phyloP scores from a whole-genome alignment of 1,284 basidiomycete species.

The Ustilago nuda region DNA sequence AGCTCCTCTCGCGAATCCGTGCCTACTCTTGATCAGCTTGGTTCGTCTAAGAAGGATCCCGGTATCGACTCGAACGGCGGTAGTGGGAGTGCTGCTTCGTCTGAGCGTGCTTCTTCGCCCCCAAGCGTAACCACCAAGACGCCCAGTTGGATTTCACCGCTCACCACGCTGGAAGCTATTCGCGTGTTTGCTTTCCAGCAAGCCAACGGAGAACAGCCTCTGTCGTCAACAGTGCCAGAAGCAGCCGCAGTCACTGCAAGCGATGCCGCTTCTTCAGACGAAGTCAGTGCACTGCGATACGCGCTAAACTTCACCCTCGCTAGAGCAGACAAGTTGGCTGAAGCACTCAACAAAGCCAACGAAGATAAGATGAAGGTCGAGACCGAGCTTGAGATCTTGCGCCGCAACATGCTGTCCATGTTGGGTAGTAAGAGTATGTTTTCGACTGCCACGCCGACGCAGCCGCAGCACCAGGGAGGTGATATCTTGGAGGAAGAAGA shows the following conservation, averaged over 20 bases:
- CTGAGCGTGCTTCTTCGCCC: slow-evolving; percentile 8
- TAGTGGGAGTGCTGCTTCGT: background rate
- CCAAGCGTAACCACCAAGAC: slow-evolving; percentile 10
- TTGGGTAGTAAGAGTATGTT: slow-evolving; percentile 23
- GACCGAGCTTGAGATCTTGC: slow-evolving; percentile 27
- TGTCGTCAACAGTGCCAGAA: background rate
- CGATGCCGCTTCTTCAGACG: slow-evolving; percentile 1
- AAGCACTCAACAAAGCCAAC: slow-evolving; percentile 16
- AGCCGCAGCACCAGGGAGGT: background rate
- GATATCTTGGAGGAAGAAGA: slow-evolving; percentile 7
- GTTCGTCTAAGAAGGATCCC: background rate
- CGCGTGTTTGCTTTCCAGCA: slow-evolving; percentile 40
- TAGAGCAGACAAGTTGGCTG: slow-evolving; percentile 26
- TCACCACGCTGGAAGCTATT: slow-evolving; percentile 39
- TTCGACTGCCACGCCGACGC: background rate
- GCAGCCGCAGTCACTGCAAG: background rate
- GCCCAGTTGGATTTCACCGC: slow-evolving; percentile 34
- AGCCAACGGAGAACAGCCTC: background rate
- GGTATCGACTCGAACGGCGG: slow-evolving; percentile 5
- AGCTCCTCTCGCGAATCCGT: slow-evolving; percentile 40
- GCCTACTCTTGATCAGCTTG: slow-evolving; percentile 22
- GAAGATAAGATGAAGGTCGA: slow-evolving; percentile 34
- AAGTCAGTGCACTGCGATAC: slow-evolving; percentile 29
- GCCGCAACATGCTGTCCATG: slow-evolving; percentile 40
- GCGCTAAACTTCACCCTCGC: slow-evolving; percentile 33